Conservation (phyloP, 2,329 filamentous ascomycete genomes). For the Alternaria arbusti region DNA sequence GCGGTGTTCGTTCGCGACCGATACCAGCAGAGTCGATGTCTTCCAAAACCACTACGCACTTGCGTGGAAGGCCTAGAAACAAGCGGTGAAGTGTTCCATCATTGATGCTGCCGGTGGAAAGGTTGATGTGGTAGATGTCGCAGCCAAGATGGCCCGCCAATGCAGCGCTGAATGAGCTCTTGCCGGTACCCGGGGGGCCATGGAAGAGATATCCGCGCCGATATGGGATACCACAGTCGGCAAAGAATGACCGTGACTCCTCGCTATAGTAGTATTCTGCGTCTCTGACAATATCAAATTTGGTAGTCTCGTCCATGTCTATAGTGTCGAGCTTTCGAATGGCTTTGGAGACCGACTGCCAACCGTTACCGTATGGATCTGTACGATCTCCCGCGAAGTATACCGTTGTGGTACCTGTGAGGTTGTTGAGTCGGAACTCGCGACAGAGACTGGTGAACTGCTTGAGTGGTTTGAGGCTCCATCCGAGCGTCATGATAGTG, state of each 20-base stretch:
- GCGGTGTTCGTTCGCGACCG: constrained; percentile 25
- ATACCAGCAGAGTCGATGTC: constrained; percentile 49
- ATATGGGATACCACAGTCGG: constrained; percentile 43
- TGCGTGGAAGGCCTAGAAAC: constrained; percentile 34
- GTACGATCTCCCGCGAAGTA: constrained; percentile 30
- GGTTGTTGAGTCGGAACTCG: constrained; percentile 27
- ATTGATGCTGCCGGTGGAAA: constrained; percentile 36
- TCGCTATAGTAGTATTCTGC: constrained; percentile 48
- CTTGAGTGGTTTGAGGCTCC: constrained; percentile 33
- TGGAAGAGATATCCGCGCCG: constrained; percentile 50
- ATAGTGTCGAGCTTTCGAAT: constrained; percentile 38
- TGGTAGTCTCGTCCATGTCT: constrained; percentile 38
- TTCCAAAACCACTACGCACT: constrained; percentile 51
- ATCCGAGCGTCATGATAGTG: constrained; percentile 33
- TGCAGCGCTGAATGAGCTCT: constrained; percentile 49
- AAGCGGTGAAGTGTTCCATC: constrained; percentile 37
- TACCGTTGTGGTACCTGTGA: constrained; percentile 32
- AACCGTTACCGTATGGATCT: constrained; percentile 16
- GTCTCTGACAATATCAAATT: constrained; percentile 42
- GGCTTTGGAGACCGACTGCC: constrained; percentile 34
- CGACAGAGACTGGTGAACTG: constrained; percentile 31
- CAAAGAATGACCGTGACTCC: constrained; percentile 40
- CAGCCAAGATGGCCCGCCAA: constrained; percentile 47
- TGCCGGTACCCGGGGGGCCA: constrained; percentile 51
- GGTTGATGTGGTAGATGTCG: constrained; percentile 49